Conservation (phyloP, 2,329 filamentous ascomycete genomes). For the Elsinoe australis region DNA sequence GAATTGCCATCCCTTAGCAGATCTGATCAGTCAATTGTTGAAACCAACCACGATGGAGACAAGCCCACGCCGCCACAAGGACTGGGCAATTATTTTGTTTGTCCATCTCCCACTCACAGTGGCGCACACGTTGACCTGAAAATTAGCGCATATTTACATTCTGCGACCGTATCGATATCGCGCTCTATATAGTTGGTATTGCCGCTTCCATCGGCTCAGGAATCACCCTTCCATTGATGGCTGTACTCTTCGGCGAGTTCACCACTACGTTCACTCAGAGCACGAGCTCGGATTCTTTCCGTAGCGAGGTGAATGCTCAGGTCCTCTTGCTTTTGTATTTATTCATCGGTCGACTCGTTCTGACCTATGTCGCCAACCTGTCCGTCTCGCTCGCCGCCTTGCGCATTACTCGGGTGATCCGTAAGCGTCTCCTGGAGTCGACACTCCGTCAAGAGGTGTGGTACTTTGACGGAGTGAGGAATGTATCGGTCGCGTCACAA, state of each 20-base stretch:
- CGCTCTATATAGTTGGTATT: background rate
- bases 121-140: no score
- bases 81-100: no score
- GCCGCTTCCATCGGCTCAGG: slow-evolving; percentile 5
- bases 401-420: slow-evolving; percentile 39
- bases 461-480: slow-evolving; percentile 49
- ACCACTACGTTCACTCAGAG: slow-evolving; percentile 33
- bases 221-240: slow-evolving; percentile 14
- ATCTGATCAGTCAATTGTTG: no score
- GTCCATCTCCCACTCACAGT: no score
- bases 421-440: slow-evolving; percentile 54
- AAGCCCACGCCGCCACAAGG: no score
- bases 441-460: slow-evolving; percentile 58
- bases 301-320: background rate
- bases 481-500: background rate
- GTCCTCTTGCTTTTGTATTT: slow-evolving; percentile 4
- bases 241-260: slow-evolving; percentile 40
- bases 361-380: slow-evolving; percentile 18
- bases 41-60: no score
- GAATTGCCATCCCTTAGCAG: no score
- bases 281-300: slow-evolving; percentile 32
- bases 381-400: slow-evolving; percentile 42
- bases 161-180: background rate
- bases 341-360: slow-evolving; percentile 16
- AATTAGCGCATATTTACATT: background rate